These are phyloP conservation scores for Dendrocalamus sinicus DNA, from an alignment of 176 grass and related monocot genomes.

Conservation along the genomic window DNA sequence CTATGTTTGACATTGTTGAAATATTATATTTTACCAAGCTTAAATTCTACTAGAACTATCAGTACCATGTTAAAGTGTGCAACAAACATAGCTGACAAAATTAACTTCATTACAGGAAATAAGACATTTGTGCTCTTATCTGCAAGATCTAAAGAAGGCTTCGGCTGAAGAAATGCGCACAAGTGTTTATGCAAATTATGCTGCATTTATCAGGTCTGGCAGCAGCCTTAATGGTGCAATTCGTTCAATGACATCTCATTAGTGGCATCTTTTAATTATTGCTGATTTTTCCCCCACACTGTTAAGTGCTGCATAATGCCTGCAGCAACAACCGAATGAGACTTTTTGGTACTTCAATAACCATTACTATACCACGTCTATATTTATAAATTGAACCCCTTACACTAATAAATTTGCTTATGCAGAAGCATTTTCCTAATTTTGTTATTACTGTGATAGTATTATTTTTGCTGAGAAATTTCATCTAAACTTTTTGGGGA, in stretches of 20 bases:
- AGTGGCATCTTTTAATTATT: conserved; percentile 20
- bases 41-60: conserved; percentile 22
- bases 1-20: background rate
- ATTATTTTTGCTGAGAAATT: conserved; percentile 2
- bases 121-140: conserved; percentile 80
- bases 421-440: background rate
- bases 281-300: background rate
- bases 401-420: conserved; percentile 12
- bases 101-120: conserved; percentile 78
- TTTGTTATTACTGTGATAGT: background rate
- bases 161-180: conserved; percentile 98
- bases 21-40: background rate
- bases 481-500: background rate
- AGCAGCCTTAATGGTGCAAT: background rate
- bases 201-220: conserved; percentile 82
- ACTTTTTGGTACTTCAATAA: conserved; percentile 24
- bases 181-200: conserved; percentile 98
- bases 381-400: background rate
- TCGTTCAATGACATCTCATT: background rate
- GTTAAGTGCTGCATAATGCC: conserved; percentile 23
- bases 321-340: background rate
- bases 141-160: conserved; percentile 99
- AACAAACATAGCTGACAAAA: conserved; percentile 43
- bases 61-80: conserved; percentile 9
- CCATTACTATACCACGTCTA: background rate